phyloP scores from a whole-genome alignment of 2,329 filamentous ascomycete species.

The Microdochium bolleyi region DNA sequence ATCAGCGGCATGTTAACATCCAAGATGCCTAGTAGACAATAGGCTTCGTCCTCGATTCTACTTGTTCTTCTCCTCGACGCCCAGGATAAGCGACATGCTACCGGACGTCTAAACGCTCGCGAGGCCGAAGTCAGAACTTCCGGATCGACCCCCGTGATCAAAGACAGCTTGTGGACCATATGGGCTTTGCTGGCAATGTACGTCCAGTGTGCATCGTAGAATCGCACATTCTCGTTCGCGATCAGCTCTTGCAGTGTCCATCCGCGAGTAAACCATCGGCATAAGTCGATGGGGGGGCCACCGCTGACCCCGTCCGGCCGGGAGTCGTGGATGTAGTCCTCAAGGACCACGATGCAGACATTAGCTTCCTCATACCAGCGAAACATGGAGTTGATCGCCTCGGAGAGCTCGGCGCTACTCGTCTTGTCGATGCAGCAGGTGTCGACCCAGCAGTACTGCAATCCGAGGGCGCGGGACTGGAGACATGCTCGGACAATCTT shows the following conservation, averaged over 20 bases:
- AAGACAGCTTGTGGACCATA: conserved; percentile 10
- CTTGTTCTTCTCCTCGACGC: conserved; percentile 6
- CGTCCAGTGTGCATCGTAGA: conserved; percentile 10
- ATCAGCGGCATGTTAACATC: conserved; percentile 8
- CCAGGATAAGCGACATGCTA: conserved; percentile 7
- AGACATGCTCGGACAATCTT: conserved; percentile 6
- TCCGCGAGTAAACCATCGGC: conserved; percentile 13
- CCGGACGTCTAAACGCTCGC: conserved; percentile 2
- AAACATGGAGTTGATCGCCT: conserved; percentile 10
- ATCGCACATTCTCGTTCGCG: conserved; percentile 13
- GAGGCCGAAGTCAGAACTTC: conserved; percentile 6
- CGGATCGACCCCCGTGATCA: conserved; percentile 13
- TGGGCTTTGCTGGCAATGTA: conserved; percentile 12
- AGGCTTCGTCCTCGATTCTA: conserved; percentile 8
- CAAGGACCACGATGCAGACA: neutral
- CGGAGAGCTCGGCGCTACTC: conserved; percentile 7
- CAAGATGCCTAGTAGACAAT: conserved; percentile 11
- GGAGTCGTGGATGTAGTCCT: neutral
- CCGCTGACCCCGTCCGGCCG: neutral
- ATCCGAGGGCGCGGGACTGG: conserved; percentile 1
- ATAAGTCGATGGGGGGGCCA: conserved; percentile 1
- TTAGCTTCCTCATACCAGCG: conserved; percentile 4
- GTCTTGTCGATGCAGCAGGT: conserved; percentile 10
- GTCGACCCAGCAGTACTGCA: conserved; percentile 7
- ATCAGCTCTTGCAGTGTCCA: conserved; percentile 18